Base-by-base conservation (phyloP, 225 moss, liverwort and hornwort genomes). In the Bryoerythrophyllum caledonicum region DNA sequence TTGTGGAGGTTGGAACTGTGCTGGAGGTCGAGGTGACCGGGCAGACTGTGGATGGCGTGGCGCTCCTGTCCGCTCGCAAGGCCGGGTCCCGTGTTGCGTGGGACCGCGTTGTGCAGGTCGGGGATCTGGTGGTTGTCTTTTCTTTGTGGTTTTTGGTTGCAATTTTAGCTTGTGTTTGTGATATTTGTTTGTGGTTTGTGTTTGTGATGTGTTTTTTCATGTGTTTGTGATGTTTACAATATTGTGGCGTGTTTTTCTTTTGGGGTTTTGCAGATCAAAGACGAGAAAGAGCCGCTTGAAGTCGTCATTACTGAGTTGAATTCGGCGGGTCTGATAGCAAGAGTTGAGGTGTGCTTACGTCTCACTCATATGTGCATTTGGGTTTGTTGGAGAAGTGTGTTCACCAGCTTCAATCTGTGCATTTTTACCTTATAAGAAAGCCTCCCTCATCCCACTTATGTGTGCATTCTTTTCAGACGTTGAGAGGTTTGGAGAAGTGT, bases 71-170 rank as follows among this genome's bases (percentile, higher is more conserved):
- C 10, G 72, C 72, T 49, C 84, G 92, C 64, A 82, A 75, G 72
- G 63, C 82, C 62, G 82, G 82, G 0, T 68, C 57, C 43, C 74
- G 82, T 8, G 69, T 85, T 51, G 87, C 86, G 19, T 92, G 90
- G 88, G 74, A 92, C 32, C 90, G 92, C 4, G 67, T 86, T 68
- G 30, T 79, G 37, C 91, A 91, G 91, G 91, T 88, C 55, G 14
- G 24, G 48, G 67, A 67, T 59, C 43, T 4, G 28, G 17, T 48
- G 48, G 6, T 49, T 49, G 48, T 19, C 2, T 6, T 44, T 44
- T 14, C 44, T 44, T 44, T 49, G 48, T 17, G 48, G 6, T 48
- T 48, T 14, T 14, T 46, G 41, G 11, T 41, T 43, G 43, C 3
- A 14, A 43, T 44, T 44, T 44, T 44, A 1, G 44, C 17, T 16